These are phyloP conservation scores for Elongisporangium prolatum DNA, from an alignment of 352 stramenopile species.

Conservation along the genomic window DNA sequence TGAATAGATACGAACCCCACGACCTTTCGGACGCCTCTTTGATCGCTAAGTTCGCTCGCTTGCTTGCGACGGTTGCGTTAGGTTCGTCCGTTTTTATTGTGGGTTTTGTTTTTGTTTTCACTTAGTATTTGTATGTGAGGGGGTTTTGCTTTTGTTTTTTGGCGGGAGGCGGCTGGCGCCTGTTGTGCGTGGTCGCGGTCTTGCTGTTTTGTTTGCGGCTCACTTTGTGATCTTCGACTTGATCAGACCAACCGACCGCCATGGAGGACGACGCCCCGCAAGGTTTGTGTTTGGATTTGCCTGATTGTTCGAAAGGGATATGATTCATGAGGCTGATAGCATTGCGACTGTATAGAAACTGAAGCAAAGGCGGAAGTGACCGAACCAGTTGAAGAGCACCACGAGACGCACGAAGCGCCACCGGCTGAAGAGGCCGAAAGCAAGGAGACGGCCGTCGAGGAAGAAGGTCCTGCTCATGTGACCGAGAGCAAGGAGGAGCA, in stretches of 20 bases:
- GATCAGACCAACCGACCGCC: slow-evolving; percentile 4
- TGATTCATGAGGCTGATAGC: neutral
- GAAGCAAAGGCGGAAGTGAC: slow-evolving; percentile 21
- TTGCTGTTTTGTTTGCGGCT: neutral
- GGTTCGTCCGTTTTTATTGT: neutral
- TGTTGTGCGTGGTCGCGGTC: neutral
- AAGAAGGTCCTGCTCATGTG: slow-evolving; percentile 2
- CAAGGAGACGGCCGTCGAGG: slow-evolving; percentile 5
- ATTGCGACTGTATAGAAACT: neutral
- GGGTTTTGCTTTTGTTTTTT: neutral
- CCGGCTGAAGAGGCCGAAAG: slow-evolving; percentile 12
- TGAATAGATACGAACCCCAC: neutral
- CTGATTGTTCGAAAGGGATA: neutral
- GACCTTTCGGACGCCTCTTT: neutral
- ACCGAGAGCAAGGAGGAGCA: slow-evolving; percentile 30
- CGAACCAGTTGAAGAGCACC: slow-evolving; percentile 5
- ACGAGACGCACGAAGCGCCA: slow-evolving; percentile 13
- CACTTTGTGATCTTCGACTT: slow-evolving; percentile 15
- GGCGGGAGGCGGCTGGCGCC: neutral
- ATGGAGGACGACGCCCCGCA: slow-evolving; percentile 59
- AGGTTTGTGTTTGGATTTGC: slow-evolving; percentile 17
- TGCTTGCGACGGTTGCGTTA: neutral
- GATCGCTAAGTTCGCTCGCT: neutral
- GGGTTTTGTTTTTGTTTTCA: neutral
- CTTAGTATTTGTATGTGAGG: neutral